phyloP scores from a whole-genome alignment of 2,329 filamentous ascomycete genomes.

The Venturia pyrina region DNA sequence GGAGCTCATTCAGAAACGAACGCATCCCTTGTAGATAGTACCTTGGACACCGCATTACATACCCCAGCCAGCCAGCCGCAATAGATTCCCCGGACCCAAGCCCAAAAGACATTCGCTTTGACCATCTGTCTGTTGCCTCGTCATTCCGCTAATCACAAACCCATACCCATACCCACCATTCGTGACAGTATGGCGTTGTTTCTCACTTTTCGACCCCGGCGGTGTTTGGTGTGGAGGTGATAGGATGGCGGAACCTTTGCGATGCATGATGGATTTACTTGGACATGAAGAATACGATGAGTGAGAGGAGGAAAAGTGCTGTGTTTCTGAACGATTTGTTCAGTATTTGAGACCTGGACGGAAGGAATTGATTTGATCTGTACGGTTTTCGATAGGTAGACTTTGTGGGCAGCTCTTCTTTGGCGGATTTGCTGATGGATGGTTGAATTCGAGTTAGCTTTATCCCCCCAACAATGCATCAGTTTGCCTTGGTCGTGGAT shows the following conservation, averaged over 20 bases:
- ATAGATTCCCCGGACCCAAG: neutral
- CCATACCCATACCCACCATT: neutral
- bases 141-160: neutral
- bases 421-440: neutral
- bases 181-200: neutral
- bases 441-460: neutral
- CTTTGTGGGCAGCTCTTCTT: neutral
- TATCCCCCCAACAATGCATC: neutral
- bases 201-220: neutral
- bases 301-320: neutral
- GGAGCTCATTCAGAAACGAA: neutral
- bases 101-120: neutral
- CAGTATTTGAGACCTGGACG: neutral
- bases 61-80: neutral
- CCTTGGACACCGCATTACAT: neutral
- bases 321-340: neutral
- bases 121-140: neutral
- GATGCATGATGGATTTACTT: neutral
- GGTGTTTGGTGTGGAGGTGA: neutral
- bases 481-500: too few relatives aligned
- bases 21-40: neutral
- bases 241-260: neutral
- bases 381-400: neutral
- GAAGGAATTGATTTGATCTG: neutral
- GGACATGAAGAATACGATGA: neutral